Evolutionary conservation across 371 early-diverging fungal genomes (phyloP).

Genomic region (Rhizopus delemar): DNA sequence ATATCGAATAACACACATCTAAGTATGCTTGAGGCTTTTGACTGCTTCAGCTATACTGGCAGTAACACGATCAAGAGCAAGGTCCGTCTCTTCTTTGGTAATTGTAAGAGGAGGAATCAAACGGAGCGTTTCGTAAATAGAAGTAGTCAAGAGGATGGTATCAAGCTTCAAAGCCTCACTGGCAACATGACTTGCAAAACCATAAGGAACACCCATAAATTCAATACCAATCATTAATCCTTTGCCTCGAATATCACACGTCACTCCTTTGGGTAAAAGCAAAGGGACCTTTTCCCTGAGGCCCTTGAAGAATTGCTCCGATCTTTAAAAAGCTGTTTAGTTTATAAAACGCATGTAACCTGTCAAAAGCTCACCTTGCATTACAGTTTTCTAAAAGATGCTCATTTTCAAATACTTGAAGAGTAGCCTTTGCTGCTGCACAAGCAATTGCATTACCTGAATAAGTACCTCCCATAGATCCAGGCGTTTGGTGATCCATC

Average conservation of each 20-base stretch:
- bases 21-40: conserved; percentile 15
- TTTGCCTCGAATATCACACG: conserved; percentile 55
- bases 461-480: conserved; percentile 59
- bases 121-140: conserved; percentile 59
- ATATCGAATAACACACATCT: conserved; percentile 2
- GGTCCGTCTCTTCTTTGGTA: conserved; percentile 51
- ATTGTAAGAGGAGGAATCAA: conserved; percentile 61
- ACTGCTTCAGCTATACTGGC: conserved; percentile 42
- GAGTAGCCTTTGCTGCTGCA: conserved; percentile 54
- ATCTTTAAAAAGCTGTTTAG: conserved; percentile 16
- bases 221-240: conserved; percentile 67
- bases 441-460: conserved; percentile 53
- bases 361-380: conserved; percentile 18
- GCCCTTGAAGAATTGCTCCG: conserved; percentile 51
- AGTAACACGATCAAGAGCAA: conserved; percentile 46
- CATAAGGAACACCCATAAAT: conserved; percentile 47
- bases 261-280: conserved; percentile 43
- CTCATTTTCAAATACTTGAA: conserved; percentile 48
- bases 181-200: conserved; percentile 42
- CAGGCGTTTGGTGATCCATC: conserved; percentile 50
- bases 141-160: conserved; percentile 56
- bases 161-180: conserved; percentile 47
- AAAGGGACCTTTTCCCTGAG: conserved; percentile 40
- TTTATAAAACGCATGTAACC: background rate
- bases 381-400: conserved; percentile 47